Evolutionary conservation across 495 filamentous ascomycete species (phyloP).

Genomic region (Podospora pseudocomata): DNA sequence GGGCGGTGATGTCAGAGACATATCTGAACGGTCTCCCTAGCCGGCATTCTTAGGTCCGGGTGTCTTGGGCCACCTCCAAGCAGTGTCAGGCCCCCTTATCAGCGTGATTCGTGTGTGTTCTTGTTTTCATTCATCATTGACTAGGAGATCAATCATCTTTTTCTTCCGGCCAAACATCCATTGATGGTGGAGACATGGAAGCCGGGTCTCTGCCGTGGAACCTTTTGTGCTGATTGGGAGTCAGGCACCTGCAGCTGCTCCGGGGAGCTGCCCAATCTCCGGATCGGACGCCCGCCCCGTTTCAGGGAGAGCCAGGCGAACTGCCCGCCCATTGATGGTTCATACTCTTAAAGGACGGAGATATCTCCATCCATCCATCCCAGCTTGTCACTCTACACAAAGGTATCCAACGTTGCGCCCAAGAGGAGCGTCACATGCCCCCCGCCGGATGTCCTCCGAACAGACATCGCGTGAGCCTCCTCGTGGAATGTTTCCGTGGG

Average conservation of each 20-base stretch:
- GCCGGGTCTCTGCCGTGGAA: neutral
- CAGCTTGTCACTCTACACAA: too few species aligned
- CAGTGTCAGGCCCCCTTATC: neutral
- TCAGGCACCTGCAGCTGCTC: neutral
- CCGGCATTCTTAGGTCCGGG: neutral
- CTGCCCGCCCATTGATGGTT: neutral
- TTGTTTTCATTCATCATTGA: too few species aligned
- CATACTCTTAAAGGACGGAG: neutral
- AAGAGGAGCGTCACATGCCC: too few species aligned
- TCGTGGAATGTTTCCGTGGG: neutral
- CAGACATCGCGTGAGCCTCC: neutral
- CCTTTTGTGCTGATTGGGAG: neutral
- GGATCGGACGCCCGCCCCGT: constrained; percentile 5
- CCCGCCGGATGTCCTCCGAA: too few species aligned
- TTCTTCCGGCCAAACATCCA: neutral
- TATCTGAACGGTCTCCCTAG: neutral
- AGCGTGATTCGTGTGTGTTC: neutral
- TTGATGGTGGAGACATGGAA: neutral
- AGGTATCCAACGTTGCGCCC: too few species aligned
- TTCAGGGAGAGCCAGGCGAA: constrained; percentile 9
- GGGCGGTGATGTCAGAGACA: constrained; percentile 3
- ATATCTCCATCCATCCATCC: neutral
- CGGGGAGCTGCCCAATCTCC: constrained; percentile 3
- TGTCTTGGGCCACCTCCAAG: neutral
- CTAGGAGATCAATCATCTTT: neutral